Percentiles rank a stretch among this genome's conserved stretches.
These are phyloP conservation scores for Aspergillus sp. DNA, from an alignment of 2,329 filamentous ascomycete genomes.

Conservation along the genomic window DNA sequence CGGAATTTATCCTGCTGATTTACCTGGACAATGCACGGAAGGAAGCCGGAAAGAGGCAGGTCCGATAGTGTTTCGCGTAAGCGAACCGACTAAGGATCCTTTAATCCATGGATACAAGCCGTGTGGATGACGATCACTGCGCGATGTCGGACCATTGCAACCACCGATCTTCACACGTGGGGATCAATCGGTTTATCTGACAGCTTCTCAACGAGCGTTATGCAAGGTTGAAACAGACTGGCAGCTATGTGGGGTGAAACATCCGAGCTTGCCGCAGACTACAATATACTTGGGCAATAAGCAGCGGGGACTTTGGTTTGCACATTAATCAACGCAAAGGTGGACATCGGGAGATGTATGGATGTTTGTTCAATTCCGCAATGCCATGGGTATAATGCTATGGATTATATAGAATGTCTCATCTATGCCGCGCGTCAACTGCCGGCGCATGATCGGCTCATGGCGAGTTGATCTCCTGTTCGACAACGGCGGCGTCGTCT, in stretches of 20 bases:
- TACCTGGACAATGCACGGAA: neutral
- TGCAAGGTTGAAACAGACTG: neutral
- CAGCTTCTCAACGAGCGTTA: too few species aligned
- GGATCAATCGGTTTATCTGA: neutral
- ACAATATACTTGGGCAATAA: neutral
- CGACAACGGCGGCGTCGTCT: neutral
- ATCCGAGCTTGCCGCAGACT: neutral
- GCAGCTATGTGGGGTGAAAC: neutral
- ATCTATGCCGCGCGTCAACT: neutral
- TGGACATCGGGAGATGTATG: too few species aligned
- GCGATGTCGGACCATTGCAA: neutral
- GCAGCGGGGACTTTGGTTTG: neutral
- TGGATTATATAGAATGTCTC: neutral
- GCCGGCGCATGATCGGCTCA: neutral
- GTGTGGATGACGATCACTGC: neutral
- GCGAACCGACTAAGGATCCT: neutral
- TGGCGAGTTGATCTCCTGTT: neutral
- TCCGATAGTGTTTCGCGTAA: neutral
- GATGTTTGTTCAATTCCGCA: neutral
- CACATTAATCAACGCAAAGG: too few species aligned
- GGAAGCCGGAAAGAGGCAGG: neutral
- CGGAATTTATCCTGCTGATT: constrained; percentile 5
- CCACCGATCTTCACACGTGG: constrained; percentile 4
- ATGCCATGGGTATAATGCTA: neutral
- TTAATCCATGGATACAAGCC: too few species aligned